These are phyloP conservation scores for Hericium erinaceus DNA, from an alignment of 768 basidiomycete genomes.

Conservation along the genomic window DNA sequence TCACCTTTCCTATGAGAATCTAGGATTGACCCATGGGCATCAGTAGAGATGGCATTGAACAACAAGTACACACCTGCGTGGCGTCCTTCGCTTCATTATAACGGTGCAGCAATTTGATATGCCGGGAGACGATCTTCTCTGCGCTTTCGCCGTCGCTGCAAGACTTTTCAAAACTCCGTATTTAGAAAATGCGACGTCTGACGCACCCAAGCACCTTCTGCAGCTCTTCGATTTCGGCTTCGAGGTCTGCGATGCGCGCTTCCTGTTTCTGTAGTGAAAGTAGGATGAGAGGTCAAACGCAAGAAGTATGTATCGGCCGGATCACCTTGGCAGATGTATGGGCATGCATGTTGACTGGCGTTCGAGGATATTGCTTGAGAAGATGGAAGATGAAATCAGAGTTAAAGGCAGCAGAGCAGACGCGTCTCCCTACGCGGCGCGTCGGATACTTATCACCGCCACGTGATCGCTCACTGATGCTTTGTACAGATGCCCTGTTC, in stretches of 20 bases:
- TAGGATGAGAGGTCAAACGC: background rate
- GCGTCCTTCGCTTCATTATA: slow-evolving; percentile 80
- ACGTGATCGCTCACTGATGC: background rate
- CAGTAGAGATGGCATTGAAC: background rate
- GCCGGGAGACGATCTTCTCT: slow-evolving; percentile 46
- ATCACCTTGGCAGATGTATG: background rate
- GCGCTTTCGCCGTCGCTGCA: slow-evolving; percentile 33
- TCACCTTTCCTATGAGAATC: slow-evolving; percentile 74
- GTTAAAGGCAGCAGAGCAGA: background rate
- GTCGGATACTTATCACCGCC: background rate
- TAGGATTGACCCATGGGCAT: slow-evolving; percentile 16
- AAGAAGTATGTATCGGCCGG: background rate
- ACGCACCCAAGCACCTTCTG: slow-evolving; percentile 39
- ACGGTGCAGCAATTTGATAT: slow-evolving; percentile 59
- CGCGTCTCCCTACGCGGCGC: background rate
- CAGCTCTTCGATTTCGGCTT: slow-evolving; percentile 38
- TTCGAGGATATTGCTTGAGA: background rate
- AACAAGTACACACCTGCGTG: slow-evolving; percentile 42
- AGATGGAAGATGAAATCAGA: background rate
- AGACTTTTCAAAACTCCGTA: background rate
- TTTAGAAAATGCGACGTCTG: slow-evolving; percentile 6
- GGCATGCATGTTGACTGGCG: background rate
- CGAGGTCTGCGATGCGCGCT: slow-evolving; percentile 35
- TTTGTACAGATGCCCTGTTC: too few relatives aligned
- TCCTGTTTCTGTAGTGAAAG: slow-evolving; percentile 36